These are phyloP conservation scores for Hypoxylon sp. DNA, from an alignment of 2,329 filamentous ascomycete genomes.

Conservation along the genomic window DNA sequence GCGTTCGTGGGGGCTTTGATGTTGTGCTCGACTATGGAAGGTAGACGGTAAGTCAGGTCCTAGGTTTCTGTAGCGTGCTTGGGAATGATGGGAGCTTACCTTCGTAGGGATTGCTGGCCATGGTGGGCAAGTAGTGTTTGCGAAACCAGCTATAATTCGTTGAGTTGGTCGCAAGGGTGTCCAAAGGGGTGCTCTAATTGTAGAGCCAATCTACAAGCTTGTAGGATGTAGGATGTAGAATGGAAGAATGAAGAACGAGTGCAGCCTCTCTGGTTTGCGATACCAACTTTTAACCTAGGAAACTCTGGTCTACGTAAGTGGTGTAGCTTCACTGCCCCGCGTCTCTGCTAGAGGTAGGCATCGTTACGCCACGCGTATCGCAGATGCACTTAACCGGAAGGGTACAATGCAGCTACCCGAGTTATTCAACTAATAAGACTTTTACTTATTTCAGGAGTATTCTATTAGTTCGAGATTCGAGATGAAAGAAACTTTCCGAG, in stretches of 20 bases:
- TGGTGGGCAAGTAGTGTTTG: slow-evolving; percentile 36
- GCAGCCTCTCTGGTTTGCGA: background rate
- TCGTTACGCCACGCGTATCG: background rate
- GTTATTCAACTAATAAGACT: too few species aligned
- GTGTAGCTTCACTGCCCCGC: background rate
- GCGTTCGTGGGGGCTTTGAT: slow-evolving; percentile 60
- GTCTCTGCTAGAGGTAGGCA: background rate
- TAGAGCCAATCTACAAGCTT: background rate
- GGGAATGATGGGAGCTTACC: slow-evolving; percentile 41
- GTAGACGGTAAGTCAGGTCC: background rate
- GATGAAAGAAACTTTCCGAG: background rate
- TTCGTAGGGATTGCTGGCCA: slow-evolving; percentile 52
- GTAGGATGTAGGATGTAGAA: background rate
- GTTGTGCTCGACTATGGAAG: slow-evolving; percentile 70
- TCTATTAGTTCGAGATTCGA: background rate
- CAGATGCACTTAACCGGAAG: background rate
- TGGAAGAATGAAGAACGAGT: background rate
- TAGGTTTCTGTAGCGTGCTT: background rate
- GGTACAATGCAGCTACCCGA: background rate
- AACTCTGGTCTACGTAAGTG: slow-evolving; percentile 24
- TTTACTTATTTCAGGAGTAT: background rate
- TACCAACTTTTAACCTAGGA: background rate
- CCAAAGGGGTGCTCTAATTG: slow-evolving; percentile 4
- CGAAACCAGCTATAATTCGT: slow-evolving; percentile 5
- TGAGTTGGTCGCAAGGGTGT: background rate